These are phyloP conservation scores for Crithidia expoeki DNA, from an alignment of 208 protist species.

Conservation along the genomic window DNA sequence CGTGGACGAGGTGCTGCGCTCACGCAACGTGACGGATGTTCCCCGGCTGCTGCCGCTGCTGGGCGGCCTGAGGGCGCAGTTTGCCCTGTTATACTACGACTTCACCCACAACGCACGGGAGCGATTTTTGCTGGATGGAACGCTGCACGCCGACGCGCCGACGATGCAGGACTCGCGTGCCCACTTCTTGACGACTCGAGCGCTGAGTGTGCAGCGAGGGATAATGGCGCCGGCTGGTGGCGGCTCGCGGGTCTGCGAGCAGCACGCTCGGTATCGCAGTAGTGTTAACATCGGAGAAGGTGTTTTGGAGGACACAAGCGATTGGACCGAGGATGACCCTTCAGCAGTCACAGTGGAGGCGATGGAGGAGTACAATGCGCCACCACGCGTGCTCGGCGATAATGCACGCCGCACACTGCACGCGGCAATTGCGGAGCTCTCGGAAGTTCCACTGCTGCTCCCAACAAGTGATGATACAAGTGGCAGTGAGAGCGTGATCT, in stretches of 20 bases:
- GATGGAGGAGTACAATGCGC: neutral
- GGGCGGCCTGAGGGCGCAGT: constrained; percentile 73
- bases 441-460: constrained; percentile 21
- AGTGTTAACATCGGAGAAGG: neutral
- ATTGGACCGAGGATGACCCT: neutral
- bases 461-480: neutral
- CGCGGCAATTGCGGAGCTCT: constrained; percentile 18
- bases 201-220: constrained; percentile 44
- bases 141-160: constrained; percentile 40
- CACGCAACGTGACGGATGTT: constrained; percentile 19
- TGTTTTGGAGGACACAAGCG: neutral
- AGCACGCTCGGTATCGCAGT: neutral
- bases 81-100: constrained; percentile 72
- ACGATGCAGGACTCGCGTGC: constrained; percentile 63
- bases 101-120: constrained; percentile 43
- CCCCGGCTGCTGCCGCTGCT: constrained; percentile 35
- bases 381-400: constrained; percentile 35
- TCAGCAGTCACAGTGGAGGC: no score
- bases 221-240: constrained; percentile 14
- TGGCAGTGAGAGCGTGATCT: neutral
- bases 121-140: constrained; percentile 44
- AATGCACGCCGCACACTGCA: constrained; percentile 7
- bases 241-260: constrained; percentile 15
- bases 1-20: constrained; percentile 51
- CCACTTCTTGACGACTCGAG: constrained; percentile 64